Evolutionary conservation across 768 basidiomycete species (phyloP), one percentile per base, ranked within the genome.

Genomic region (Russula ochroleuca): DNA sequence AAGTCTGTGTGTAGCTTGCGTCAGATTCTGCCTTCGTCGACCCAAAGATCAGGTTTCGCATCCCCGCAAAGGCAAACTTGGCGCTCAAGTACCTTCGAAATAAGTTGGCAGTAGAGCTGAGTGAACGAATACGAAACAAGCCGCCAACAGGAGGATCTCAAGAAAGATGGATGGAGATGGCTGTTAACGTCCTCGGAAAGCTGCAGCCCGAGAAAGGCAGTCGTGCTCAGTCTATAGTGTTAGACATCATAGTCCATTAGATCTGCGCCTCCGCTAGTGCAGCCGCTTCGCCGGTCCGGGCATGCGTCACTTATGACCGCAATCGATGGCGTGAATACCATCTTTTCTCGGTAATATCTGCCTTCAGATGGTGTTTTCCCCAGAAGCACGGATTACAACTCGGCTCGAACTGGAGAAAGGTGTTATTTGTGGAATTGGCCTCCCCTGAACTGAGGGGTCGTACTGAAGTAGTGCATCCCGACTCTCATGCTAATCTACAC

Each of bases 81-180:
- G 94, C 94, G 5, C 78, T 98, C 69, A 94, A 95, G 73, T 73
- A 83, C 61, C 78, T 98, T 38, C 86, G 94, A 25, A 78, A 76
- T 23, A 85, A 87, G 57, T 74, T 96, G 52, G 75, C 73, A 19
- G 72, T 72, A 4, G 78, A 87, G 35, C 77, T 95, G 25, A 80
- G 83, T n/a, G 79, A 80, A 21, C 85, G 87, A 66, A 85, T 91
- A 71, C 82, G 85, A 50, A 82, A 83, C 7, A 85, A 84, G 68
- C 72, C 79, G 2, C 74, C 92, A 63, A 78, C 77, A 0, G 80
- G 81, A 61, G 80, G 81, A 61, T 76, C 79, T 6, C 91, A 92
- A 66, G 70, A 79, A 35, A 72, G 75, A 40, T 96, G 94, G 94
- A 87, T 86, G 70, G 85, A 88, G 37, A 70, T 90, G 9, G 88